Percentiles rank a stretch among this genome's conserved stretches.
phyloP scores from a whole-genome alignment of 441 rosid genomes.

The Raphanus hybrid region DNA sequence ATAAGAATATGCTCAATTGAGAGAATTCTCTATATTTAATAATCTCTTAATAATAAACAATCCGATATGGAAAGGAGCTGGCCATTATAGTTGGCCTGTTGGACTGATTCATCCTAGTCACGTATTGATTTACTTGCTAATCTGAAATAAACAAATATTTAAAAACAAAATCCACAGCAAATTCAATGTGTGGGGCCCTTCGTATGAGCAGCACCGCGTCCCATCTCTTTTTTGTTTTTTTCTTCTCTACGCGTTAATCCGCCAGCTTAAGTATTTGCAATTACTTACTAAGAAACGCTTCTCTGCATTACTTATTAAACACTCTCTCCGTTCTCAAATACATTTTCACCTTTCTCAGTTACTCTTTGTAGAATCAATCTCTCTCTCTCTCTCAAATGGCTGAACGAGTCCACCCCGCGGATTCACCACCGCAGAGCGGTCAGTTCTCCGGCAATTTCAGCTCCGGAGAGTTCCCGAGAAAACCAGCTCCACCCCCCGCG shows the following conservation, averaged over 20 bases:
- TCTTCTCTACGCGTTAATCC: slow-evolving; percentile 23
- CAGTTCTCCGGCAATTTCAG: slow-evolving; percentile 47
- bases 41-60: neutral
- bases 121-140: neutral
- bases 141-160: neutral
- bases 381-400: slow-evolving; percentile 35
- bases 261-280: slow-evolving; percentile 3
- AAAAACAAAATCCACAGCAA: neutral
- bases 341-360: neutral
- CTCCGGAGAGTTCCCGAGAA: slow-evolving; percentile 45
- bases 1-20: neutral
- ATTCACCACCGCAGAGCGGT: slow-evolving; percentile 41
- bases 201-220: slow-evolving; percentile 10
- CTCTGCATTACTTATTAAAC: neutral
- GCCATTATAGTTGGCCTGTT: neutral
- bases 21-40: neutral
- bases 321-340: slow-evolving; percentile 16
- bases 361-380: neutral
- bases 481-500: slow-evolving; percentile 52
- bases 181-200: neutral
- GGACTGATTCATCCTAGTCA: neutral
- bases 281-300: slow-evolving; percentile 15
- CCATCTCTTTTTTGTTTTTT: neutral
- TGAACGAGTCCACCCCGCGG: slow-evolving; percentile 45
- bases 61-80: neutral